Base-by-base conservation (phyloP, 2,329 filamentous ascomycete species). In the Colletotrichum sp. region DNA sequence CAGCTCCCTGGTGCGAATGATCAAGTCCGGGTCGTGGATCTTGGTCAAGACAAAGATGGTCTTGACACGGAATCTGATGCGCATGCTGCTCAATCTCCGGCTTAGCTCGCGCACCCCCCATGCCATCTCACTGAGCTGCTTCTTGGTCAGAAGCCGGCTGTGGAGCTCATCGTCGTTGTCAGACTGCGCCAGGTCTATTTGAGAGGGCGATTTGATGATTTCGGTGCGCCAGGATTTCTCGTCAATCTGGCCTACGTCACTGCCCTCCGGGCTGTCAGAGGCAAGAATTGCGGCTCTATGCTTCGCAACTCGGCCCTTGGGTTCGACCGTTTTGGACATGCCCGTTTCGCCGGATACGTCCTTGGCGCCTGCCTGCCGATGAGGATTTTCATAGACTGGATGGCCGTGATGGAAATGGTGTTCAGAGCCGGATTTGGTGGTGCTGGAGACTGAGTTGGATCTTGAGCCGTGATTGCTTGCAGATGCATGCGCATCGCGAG, bases 51-150 rank as follows among this genome's bases (percentile, higher is more conserved):
- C 87, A 81, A 99, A 98, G 34, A 99, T 93, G 72, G 92, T 94
- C 82, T 92, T 92, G 78, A 98, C 95, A 69, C 93, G 93, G 79
- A 98, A 92, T 83, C 94, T 95, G 77, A 99, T 89, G 74, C 93
- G 92, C 83, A 99, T 93, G 84, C 93, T 96, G 68, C 95, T 95
- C 75, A 99, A 87, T 76, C 95, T 94, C 81, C 98, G 94, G 34
- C 95, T 96, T 75, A 99, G 88, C 85, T 98, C 95, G 64, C 97
- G 90, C 74, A 99, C 97, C 30, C 96, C 96, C 92, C 96, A 96
- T 0, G 96, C 96, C 96, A 99, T 99, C 81, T 99, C 97, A 16
- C 94, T 96, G 57, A 99, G 89, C 85, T 99, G 95, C 84, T 95
- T 96, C 87, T 99, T 99, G 2, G 96, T 98, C 79, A 99, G 89